Conservation (phyloP, 306 rosid species). For the Dryas drummondii region DNA sequence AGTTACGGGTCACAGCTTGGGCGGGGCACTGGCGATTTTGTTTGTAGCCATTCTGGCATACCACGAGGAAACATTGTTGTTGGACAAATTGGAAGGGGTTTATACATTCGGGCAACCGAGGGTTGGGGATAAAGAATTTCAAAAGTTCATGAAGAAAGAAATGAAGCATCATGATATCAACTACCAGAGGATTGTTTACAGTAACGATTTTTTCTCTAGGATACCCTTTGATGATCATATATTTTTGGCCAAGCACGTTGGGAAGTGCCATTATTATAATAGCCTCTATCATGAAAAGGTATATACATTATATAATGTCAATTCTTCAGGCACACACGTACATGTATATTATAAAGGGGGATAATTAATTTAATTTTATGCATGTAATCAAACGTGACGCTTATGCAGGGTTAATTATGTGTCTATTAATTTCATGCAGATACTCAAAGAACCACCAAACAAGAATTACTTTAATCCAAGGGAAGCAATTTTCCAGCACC, state of each 20-base stretch:
- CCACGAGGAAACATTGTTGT: slow-evolving; percentile 43
- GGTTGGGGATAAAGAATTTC: slow-evolving; percentile 48
- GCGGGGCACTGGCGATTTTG: slow-evolving; percentile 64
- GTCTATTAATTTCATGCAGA: slow-evolving; percentile 26
- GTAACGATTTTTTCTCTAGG: slow-evolving; percentile 59
- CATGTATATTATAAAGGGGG: too few relatives aligned
- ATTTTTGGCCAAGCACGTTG: slow-evolving; percentile 61
- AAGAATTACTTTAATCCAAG: slow-evolving; percentile 41
- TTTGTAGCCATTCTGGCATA: slow-evolving; percentile 41
- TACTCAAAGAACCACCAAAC: slow-evolving; percentile 52
- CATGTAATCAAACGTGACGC: neutral
- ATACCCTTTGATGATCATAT: slow-evolving; percentile 50
- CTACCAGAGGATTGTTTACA: slow-evolving; percentile 56
- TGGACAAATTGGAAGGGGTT: slow-evolving; percentile 55
- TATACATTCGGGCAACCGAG: slow-evolving; percentile 75
- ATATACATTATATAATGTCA: neutral
- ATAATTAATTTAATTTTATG: too few relatives aligned
- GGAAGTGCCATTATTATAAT: slow-evolving; percentile 50
- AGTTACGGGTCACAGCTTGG: slow-evolving; percentile 65
- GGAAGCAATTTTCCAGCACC: slow-evolving; percentile 34
- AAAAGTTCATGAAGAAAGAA: slow-evolving; percentile 36
- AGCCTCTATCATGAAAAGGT: slow-evolving; percentile 44
- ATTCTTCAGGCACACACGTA: too few relatives aligned
- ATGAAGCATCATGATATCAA: slow-evolving; percentile 26
- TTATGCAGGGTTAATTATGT: too few relatives aligned